A percentile compares a stretch with the other conserved stretches of the same genome.
Evolutionary conservation across 1,139 yeast species (phyloP).

Genomic region (Debaryomyces sp.): DNA sequence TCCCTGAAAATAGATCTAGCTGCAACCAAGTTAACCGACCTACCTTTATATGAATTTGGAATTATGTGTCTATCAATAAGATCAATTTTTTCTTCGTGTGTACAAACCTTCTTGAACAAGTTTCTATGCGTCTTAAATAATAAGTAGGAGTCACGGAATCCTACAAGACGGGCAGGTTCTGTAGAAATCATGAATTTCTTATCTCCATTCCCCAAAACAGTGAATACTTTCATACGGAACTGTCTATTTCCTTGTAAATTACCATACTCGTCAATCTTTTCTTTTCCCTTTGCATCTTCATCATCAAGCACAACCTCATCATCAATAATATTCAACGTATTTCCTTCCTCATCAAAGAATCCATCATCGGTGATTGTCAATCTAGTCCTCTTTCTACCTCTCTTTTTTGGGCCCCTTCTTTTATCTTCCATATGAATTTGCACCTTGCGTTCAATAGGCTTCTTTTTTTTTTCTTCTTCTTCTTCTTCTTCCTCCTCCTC

Average conservation of each 20-base stretch:
- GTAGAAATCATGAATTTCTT: constrained; percentile 87
- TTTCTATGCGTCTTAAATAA: constrained; percentile 82
- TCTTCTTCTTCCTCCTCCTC: constrained; percentile 23
- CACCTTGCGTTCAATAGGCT: constrained; percentile 14
- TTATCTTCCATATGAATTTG: constrained; percentile 12
- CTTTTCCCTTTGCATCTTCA: constrained; percentile 79
- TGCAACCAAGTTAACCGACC: constrained; percentile 86
- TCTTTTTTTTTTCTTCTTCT: constrained; percentile 19
- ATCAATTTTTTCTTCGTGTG: constrained; percentile 80
- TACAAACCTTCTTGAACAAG: constrained; percentile 72
- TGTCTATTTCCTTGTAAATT: constrained; percentile 73
- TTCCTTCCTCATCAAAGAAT: constrained; percentile 52
- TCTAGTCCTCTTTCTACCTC: constrained; percentile 51
- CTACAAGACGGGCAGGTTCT: constrained; percentile 93
- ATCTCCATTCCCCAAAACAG: constrained; percentile 72
- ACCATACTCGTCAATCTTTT: constrained; percentile 72
- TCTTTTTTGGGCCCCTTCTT: constrained; percentile 35
- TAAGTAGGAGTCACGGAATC: constrained; percentile 90
- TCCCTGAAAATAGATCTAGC: constrained; percentile 90
- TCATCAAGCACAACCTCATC: constrained; percentile 81
- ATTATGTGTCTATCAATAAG: constrained; percentile 79
- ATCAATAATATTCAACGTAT: constrained; percentile 57
- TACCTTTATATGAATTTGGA: constrained; percentile 89
- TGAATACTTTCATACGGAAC: constrained; percentile 81
- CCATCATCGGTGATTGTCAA: constrained; percentile 41